A percentile compares a stretch with the other conserved stretches of the same genome.
Evolutionary conservation across 176 grass and related monocot species (phyloP).

Genomic region (Panicum miliaceum): DNA sequence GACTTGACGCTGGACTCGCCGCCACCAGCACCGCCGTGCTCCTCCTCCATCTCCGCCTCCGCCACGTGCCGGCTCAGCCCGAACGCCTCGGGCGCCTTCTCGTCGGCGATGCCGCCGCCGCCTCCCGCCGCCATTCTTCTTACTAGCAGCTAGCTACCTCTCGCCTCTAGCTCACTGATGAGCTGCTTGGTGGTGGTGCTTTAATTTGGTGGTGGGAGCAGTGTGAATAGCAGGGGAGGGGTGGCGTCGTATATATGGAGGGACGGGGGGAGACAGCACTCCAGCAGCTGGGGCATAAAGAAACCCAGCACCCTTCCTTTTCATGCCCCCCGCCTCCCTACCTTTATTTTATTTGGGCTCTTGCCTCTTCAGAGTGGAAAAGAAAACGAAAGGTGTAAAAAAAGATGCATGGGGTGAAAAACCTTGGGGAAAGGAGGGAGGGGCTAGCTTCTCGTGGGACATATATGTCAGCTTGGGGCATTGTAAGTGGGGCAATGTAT

Average conservation of each 20-base stretch:
- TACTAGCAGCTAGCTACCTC: no score
- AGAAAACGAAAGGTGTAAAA: background rate
- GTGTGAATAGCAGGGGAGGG: background rate
- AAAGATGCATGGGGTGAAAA: slow-evolving; percentile 38
- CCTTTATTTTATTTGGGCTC: background rate
- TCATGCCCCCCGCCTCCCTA: background rate
- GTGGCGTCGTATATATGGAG: slow-evolving; percentile 40
- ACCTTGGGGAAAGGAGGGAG: background rate
- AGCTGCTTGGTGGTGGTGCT: background rate
- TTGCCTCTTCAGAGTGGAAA: background rate
- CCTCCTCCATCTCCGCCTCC: slow-evolving; percentile 33
- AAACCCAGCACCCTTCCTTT: slow-evolving; percentile 37
- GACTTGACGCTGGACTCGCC: slow-evolving; percentile 8
- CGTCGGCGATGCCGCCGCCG: slow-evolving; percentile 51
- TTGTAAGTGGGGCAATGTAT: background rate
- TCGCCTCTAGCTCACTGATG: background rate
- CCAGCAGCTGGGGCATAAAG: slow-evolving; percentile 55
- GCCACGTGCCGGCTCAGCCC: slow-evolving; percentile 52
- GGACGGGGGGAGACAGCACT: slow-evolving; percentile 36
- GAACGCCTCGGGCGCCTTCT: slow-evolving; percentile 65
- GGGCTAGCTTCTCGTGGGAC: background rate
- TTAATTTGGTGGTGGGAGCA: background rate
- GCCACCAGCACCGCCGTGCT: background rate
- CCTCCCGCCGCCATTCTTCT: slow-evolving; percentile 39
- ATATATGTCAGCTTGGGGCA: background rate